Conservation (phyloP, 1,284 basidiomycete species). For the Leccinum subspadiceum region DNA sequence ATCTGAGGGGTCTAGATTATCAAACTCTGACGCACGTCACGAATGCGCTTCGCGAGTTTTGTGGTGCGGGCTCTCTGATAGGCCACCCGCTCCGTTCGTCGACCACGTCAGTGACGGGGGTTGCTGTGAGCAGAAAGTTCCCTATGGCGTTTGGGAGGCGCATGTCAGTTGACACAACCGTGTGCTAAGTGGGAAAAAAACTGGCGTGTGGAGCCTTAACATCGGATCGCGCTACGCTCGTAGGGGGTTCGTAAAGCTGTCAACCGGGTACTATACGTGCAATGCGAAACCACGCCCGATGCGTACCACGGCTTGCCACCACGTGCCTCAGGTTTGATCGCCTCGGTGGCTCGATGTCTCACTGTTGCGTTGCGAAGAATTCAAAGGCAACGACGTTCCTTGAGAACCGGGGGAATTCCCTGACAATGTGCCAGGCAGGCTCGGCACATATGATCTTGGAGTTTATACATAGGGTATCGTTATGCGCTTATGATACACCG, state of each 20-base stretch:
- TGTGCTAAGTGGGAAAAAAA: constrained; percentile 14
- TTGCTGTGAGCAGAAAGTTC: not conserved
- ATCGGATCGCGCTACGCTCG: not conserved
- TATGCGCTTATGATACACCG: not conserved
- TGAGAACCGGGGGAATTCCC: constrained; percentile 3
- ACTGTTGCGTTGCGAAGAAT: constrained; percentile 18
- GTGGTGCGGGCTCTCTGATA: not conserved
- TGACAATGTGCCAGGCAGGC: constrained; percentile 1
- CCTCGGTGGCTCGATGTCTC: not conserved
- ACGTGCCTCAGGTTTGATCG: not conserved
- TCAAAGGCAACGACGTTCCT: constrained; percentile 14
- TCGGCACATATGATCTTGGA: not conserved
- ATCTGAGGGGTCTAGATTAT: not conserved
- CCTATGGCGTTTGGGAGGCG: constrained; percentile 2
- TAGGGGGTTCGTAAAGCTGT: constrained; percentile 13
- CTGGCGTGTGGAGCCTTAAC: not conserved
- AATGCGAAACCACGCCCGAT: not conserved
- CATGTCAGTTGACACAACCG: not conserved
- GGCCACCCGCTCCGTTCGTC: not conserved
- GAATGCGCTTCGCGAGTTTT: not conserved
- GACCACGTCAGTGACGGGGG: not conserved
- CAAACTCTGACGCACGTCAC: not conserved
- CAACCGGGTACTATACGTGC: not conserved
- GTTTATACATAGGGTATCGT: constrained; percentile 3
- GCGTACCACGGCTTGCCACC: not conserved